Percentiles rank a stretch among this genome's conserved stretches.
Evolutionary conservation across 257 asterid species (phyloP).

Genomic region (Oldenlandia corymbosa): DNA sequence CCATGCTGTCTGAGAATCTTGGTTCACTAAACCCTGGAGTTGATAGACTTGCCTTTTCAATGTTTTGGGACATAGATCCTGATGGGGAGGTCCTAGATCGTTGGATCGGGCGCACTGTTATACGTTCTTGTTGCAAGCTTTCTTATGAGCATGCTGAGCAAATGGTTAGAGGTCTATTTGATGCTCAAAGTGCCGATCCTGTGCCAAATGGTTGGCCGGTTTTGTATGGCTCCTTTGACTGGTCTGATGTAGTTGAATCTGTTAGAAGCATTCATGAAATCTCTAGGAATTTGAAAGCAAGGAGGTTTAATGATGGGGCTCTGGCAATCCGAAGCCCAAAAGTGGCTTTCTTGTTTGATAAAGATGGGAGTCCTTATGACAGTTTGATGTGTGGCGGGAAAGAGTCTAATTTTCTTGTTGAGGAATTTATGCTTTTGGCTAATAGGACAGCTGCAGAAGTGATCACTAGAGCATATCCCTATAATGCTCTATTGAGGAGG

Average conservation of each 20-base stretch:
- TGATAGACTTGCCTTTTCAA: slow-evolving; percentile 80
- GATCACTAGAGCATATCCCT: slow-evolving; percentile 77
- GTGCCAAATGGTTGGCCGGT: slow-evolving; percentile 18
- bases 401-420: slow-evolving; percentile 65
- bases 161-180: slow-evolving; percentile 49
- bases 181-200: slow-evolving; percentile 22
- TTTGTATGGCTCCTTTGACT: slow-evolving; percentile 24
- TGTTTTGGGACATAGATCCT: slow-evolving; percentile 67
- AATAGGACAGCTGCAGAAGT: slow-evolving; percentile 92
- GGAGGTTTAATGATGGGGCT: slow-evolving; percentile 71
- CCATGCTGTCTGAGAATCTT: slow-evolving; percentile 63
- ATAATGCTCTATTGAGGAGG: slow-evolving; percentile 66
- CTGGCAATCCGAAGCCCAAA: slow-evolving; percentile 76
- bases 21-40: slow-evolving; percentile 86
- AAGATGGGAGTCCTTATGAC: slow-evolving; percentile 71
- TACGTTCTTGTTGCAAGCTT: slow-evolving; percentile 77
- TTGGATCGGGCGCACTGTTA: slow-evolving; percentile 78
- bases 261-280: slow-evolving; percentile 54
- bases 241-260: slow-evolving; percentile 43
- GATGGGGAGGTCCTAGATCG: slow-evolving; percentile 64
- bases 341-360: slow-evolving; percentile 58
- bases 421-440: slow-evolving; percentile 91
- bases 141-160: slow-evolving; percentile 83
- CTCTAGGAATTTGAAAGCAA: slow-evolving; percentile 44
- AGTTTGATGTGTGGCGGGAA: slow-evolving; percentile 34